These are phyloP conservation scores for Persicaria maculosa DNA, from an alignment of 148 eudicot species.

Conservation along the genomic window DNA sequence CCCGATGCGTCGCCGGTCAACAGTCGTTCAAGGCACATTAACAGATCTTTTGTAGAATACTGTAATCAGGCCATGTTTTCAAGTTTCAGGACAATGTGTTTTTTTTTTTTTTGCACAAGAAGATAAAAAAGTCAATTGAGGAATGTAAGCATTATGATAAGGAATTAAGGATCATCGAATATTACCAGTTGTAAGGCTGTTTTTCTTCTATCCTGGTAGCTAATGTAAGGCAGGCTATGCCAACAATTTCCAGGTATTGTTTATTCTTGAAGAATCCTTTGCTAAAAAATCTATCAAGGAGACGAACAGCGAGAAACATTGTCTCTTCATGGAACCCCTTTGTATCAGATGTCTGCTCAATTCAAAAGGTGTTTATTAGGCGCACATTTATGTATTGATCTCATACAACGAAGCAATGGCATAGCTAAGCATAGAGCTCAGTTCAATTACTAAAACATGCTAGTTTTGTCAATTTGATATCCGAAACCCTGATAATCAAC, in stretches of 20 bases:
- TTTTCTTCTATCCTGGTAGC: conserved; percentile 94
- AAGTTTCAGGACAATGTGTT: not conserved
- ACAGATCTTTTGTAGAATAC: conserved; percentile 51
- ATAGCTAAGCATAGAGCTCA: too few species aligned
- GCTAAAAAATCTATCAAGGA: conserved; percentile 75
- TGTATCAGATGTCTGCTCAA: conserved; percentile 51
- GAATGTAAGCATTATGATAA: too few species aligned
- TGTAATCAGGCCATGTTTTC: conserved; percentile 21
- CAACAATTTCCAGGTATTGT: conserved; percentile 71
- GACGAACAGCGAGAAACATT: conserved; percentile 65
- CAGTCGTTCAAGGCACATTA: too few species aligned
- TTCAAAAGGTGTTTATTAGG: not conserved
- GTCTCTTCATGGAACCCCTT: conserved; percentile 73
- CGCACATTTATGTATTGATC: not conserved
- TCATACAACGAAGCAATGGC: too few species aligned
- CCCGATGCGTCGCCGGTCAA: too few species aligned
- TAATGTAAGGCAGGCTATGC: conserved; percentile 84
- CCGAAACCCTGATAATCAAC: too few species aligned
- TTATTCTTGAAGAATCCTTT: conserved; percentile 68
- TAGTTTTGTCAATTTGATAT: too few species aligned
- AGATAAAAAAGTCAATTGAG: too few species aligned
- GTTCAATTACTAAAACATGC: too few species aligned
- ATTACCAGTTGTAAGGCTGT: conserved; percentile 82
- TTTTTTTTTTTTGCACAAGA: not conserved
- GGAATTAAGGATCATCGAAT: not conserved